Conservation (phyloP, 805 yeast species). For the Ogataea paraovalis region DNA sequence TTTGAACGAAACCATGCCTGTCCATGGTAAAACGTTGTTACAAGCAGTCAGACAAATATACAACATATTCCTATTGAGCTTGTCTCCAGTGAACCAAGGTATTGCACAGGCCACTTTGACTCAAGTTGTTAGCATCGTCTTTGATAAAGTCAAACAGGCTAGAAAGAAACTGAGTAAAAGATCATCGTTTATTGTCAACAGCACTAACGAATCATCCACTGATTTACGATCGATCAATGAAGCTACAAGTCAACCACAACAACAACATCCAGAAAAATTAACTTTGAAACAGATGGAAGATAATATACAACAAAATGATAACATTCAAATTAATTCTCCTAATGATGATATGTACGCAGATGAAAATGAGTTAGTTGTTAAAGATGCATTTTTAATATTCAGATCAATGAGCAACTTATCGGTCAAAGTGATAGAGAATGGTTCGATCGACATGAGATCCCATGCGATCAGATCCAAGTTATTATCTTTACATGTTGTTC, state of each 20-base stretch:
- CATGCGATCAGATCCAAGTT: slow-evolving; percentile 91
- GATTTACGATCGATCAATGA: background rate
- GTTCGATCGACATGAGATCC: slow-evolving; percentile 77
- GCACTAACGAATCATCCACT: background rate
- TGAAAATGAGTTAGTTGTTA: slow-evolving; percentile 67
- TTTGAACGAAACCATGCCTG: slow-evolving; percentile 71
- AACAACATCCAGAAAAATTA: slow-evolving; percentile 22
- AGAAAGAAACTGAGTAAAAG: slow-evolving; percentile 5
- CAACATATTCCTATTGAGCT: slow-evolving; percentile 82
- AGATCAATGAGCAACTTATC: slow-evolving; percentile 94
- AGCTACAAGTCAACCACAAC: slow-evolving; percentile 3
- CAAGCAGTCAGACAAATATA: slow-evolving; percentile 92
- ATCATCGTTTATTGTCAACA: background rate
- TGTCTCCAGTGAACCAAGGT: slow-evolving; percentile 79
- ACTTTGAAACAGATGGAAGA: slow-evolving; percentile 59
- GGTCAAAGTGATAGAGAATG: slow-evolving; percentile 75
- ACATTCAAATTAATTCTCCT: slow-evolving; percentile 42
- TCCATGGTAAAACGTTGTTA: slow-evolving; percentile 84
- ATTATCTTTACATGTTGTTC: slow-evolving; percentile 81
- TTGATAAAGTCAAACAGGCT: slow-evolving; percentile 52
- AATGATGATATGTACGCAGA: slow-evolving; percentile 37
- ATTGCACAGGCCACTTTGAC: slow-evolving; percentile 94
- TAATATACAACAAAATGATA: slow-evolving; percentile 46
- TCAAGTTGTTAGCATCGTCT: slow-evolving; percentile 82
- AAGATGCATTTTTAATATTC: slow-evolving; percentile 89